Evolutionary conservation across 1,284 basidiomycete genomes (phyloP).

Genomic region (Vanrija sp.): DNA sequence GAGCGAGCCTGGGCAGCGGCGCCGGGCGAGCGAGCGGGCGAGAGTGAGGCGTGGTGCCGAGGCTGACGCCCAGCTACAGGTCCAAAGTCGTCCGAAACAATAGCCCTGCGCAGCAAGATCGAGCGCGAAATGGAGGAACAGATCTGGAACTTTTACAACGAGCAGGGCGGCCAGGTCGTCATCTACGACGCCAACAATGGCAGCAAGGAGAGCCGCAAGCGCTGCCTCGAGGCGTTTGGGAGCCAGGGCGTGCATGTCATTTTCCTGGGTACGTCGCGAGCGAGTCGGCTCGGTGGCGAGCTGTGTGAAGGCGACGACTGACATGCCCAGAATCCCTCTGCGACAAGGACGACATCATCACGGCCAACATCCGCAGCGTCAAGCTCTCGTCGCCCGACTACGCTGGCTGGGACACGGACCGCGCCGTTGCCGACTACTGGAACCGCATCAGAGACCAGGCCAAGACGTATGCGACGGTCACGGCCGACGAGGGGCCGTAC

Average conservation of each 20-base stretch:
- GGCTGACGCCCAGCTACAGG: conserved; percentile 51
- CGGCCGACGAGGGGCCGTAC: conserved; percentile 69
- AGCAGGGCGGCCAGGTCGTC: conserved; percentile 78
- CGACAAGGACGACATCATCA: conserved; percentile 85
- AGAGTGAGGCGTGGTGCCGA: not conserved
- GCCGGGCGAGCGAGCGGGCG: no score
- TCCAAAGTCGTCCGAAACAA: conserved; percentile 72
- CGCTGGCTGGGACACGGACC: conserved; percentile 83
- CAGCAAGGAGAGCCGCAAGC: conserved; percentile 62
- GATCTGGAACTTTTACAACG: conserved; percentile 84
- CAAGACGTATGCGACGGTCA: conserved; percentile 66
- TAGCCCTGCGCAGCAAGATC: conserved; percentile 67
- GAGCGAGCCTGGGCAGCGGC: no score
- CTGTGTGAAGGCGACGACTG: conserved; percentile 4
- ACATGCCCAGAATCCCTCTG: conserved; percentile 67
- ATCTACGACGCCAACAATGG: conserved; percentile 99
- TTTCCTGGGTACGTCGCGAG: conserved; percentile 66
- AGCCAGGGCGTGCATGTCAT: conserved; percentile 82
- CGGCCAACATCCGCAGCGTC: conserved; percentile 90
- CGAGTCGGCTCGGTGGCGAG: not conserved
- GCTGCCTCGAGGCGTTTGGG: conserved; percentile 78
- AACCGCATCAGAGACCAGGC: conserved; percentile 83
- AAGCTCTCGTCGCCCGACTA: conserved; percentile 99
- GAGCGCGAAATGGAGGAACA: conserved; percentile 76
- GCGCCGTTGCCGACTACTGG: conserved; percentile 88